Base-by-base conservation (phyloP, 1,284 basidiomycete species). In the Tilletia setariae region DNA sequence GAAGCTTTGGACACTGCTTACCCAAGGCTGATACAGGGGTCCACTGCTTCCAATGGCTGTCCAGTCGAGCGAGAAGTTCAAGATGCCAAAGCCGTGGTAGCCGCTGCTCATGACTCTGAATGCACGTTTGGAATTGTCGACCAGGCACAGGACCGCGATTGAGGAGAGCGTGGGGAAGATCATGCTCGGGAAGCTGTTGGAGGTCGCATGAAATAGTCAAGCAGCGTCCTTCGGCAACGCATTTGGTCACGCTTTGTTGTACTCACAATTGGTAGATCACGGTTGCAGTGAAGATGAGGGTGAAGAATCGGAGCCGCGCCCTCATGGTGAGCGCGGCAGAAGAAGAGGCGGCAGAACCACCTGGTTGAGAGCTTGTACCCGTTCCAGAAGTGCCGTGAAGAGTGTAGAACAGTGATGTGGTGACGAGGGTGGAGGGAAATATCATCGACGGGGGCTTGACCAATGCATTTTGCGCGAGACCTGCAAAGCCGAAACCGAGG, bases 21-120 rank as follows among this genome's bases (percentile, higher is more conserved):
- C 67, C 78, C 84, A 85, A 1, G 86, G 85, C 47, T 85, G 85
- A 74, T 83, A 86, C 42, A 86, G 77, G 9, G 85, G 85, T 0
- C 85, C 85, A 30, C 78, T 79, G 43, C 74, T 77, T 1, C 85
- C 85, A 2, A 85, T 80, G 28, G 83, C 84, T 46, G 83, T 84
- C 86, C 86, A 86, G 71, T 86, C 86, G 44, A 86, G 76, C 13
- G 76, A 84, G 67, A 86, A 82, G 72, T 86, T 84, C 47, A 84
- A 74, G 64, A 86, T 82, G 6, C 86, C 86, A n/a, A 86, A 80
- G 1, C 86, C 86, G 3, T 82, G 76, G 71, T 86, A 86, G 11
- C 84, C 86, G n/a, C 83, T 84, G 40, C 85, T 84, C 16, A 86
- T 78, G 0, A 83, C 84, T 15, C 84, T 76, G 67, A 86, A 77